Percentiles rank a stretch among this genome's conserved stretches.
phyloP scores from a whole-genome alignment of 495 filamentous ascomycete species.

The Penicillium coprophilum region DNA sequence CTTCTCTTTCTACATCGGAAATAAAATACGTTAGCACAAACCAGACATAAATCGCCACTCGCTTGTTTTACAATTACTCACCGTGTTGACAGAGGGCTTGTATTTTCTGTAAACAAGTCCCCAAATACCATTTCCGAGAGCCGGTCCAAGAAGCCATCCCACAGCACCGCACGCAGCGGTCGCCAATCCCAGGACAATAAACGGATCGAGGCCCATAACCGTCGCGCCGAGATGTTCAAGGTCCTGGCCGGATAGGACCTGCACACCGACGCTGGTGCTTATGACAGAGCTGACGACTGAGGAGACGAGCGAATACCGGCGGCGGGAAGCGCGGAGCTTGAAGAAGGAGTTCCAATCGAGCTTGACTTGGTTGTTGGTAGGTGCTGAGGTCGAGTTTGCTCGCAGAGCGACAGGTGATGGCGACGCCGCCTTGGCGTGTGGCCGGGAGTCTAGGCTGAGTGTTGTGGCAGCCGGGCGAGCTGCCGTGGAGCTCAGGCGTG shows the following conservation, averaged over 20 bases:
- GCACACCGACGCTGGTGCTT: conserved; percentile 59
- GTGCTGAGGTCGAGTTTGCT: conserved; percentile 36
- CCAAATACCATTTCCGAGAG: conserved; percentile 74
- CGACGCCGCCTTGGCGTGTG: conserved; percentile 20
- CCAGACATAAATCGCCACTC: neutral
- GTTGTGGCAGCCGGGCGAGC: conserved; percentile 14
- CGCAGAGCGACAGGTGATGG: conserved; percentile 36
- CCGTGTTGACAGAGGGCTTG: conserved; percentile 64
- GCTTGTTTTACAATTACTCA: conserved; percentile 39
- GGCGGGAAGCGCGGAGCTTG: conserved; percentile 77
- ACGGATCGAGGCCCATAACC: conserved; percentile 77
- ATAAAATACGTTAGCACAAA: conserved; percentile 8
- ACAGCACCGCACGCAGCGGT: conserved; percentile 68
- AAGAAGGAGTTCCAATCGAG: conserved; percentile 96
- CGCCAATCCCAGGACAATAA: conserved; percentile 76
- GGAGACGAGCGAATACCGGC: conserved; percentile 75
- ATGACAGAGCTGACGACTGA: conserved; percentile 63
- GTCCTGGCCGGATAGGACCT: conserved; percentile 61
- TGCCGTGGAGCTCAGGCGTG: conserved; percentile 22
- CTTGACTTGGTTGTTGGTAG: conserved; percentile 31
- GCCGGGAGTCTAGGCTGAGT: conserved; percentile 21
- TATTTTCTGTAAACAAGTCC: conserved; percentile 64
- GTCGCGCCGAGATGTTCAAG: conserved; percentile 66
- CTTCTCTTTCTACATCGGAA: conserved; percentile 69
- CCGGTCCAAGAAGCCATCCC: conserved; percentile 86